phyloP scores from a whole-genome alignment of 345 rosid genomes.

The Salix brachista region DNA sequence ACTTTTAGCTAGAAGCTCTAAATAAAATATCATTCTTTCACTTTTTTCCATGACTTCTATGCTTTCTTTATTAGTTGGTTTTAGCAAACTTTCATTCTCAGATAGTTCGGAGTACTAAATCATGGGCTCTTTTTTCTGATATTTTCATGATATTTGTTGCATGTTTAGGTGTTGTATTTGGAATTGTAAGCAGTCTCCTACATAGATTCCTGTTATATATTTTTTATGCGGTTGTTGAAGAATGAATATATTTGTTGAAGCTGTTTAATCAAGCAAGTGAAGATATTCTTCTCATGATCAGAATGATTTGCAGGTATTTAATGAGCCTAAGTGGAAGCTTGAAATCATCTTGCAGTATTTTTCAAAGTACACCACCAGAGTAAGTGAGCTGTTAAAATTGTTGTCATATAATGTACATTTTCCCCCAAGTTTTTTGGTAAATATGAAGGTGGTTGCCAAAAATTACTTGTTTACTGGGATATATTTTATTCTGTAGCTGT shows the following conservation, averaged over 20 bases:
- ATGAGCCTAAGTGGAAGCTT: constrained; percentile 77
- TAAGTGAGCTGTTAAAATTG: constrained; percentile 8
- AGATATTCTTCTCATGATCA: neutral
- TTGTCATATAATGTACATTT: neutral
- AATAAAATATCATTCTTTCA: neutral
- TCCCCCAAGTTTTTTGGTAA: neutral
- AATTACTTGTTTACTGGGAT: neutral
- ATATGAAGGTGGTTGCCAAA: neutral
- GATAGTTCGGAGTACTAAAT: neutral
- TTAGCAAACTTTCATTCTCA: neutral
- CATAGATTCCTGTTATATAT: neutral
- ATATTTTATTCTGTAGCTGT: constrained; percentile 37
- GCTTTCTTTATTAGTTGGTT: neutral
- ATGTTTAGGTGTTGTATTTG: neutral
- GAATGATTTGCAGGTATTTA: constrained; percentile 48
- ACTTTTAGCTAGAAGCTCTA: neutral
- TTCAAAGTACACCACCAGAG: constrained; percentile 61
- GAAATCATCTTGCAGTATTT: constrained; percentile 66
- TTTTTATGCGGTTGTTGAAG: neutral
- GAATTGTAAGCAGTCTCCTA: neutral
- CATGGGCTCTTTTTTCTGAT: neutral
- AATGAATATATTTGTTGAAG: neutral
- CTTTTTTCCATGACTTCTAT: neutral
- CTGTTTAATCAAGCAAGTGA: neutral
- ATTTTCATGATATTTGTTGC: neutral